Evolutionary conservation across 495 filamentous ascomycete genomes (phyloP).

Genomic region (Monascus purpureus): DNA sequence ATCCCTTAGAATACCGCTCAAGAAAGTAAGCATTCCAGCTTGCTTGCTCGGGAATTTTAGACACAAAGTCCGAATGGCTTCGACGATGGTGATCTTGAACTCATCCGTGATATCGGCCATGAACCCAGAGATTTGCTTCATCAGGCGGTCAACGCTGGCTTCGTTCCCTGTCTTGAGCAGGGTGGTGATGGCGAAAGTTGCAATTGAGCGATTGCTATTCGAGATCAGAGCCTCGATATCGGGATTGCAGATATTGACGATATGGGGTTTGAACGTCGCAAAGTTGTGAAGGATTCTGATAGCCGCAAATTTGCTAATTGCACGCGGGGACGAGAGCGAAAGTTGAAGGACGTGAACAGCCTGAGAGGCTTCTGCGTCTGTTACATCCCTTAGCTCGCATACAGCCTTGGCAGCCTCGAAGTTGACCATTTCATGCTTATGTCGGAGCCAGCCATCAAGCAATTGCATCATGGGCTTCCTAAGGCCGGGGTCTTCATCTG

Average conservation of each 20-base stretch:
- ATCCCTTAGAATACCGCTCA: constrained; percentile 87
- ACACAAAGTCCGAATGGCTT: constrained; percentile 90
- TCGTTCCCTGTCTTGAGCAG: constrained; percentile 97
- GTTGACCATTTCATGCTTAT: constrained; percentile 99
- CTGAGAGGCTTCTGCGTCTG: constrained; percentile 80
- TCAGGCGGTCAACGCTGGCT: constrained; percentile 86
- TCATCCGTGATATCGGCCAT: constrained; percentile 98
- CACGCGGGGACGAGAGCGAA: constrained; percentile 90
- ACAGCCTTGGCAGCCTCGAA: constrained; percentile 98
- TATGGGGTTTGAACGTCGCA: constrained; percentile 85
- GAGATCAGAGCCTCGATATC: constrained; percentile 94
- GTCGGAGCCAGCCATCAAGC: constrained; percentile 88
- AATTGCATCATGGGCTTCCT: constrained; percentile 90
- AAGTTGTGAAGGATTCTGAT: constrained; percentile 95
- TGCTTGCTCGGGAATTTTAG: constrained; percentile 98
- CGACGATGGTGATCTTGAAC: constrained; percentile 98
- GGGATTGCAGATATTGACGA: constrained; percentile 85
- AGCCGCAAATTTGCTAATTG: constrained; percentile 95
- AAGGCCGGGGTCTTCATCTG: constrained; percentile 79
- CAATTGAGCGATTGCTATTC: constrained; percentile 93
- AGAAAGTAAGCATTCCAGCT: constrained; percentile 91
- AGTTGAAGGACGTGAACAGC: constrained; percentile 91
- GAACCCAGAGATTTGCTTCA: constrained; percentile 96
- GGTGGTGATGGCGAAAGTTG: constrained; percentile 95
- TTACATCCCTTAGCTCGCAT: constrained; percentile 84